These are phyloP conservation scores for Penicillium sp. DNA, from an alignment of 2,329 filamentous ascomycete species.

Conservation along the genomic window DNA sequence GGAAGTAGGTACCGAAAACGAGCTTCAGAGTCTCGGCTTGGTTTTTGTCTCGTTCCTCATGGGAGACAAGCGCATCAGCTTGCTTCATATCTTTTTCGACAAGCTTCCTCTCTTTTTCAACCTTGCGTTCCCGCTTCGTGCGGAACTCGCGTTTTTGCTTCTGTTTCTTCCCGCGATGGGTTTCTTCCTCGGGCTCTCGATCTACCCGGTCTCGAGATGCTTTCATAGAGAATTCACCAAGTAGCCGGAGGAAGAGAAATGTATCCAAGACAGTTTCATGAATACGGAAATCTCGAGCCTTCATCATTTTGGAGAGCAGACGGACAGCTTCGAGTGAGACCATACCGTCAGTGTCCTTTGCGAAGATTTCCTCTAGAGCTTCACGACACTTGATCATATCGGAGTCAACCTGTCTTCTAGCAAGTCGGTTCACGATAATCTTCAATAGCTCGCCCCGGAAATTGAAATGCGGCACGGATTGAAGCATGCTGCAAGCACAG, in stretches of 20 bases:
- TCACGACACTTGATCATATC: slow-evolving; percentile 73
- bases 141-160: slow-evolving; percentile 78
- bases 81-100: slow-evolving; percentile 90
- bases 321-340: slow-evolving; percentile 81
- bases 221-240: slow-evolving; percentile 81
- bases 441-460: slow-evolving; percentile 82
- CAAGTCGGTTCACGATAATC: slow-evolving; percentile 79
- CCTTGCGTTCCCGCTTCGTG: slow-evolving; percentile 80
- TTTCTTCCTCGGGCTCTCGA: slow-evolving; percentile 45
- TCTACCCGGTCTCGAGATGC: slow-evolving; percentile 74
- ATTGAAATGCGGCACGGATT: slow-evolving; percentile 91
- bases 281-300: slow-evolving; percentile 71
- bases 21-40: slow-evolving; percentile 94
- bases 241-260: slow-evolving; percentile 79
- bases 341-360: slow-evolving; percentile 81
- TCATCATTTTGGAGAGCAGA: slow-evolving; percentile 91
- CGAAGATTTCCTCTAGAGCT: slow-evolving; percentile 74
- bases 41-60: slow-evolving; percentile 89
- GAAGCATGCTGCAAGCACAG: slow-evolving; percentile 76
- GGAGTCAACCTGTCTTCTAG: slow-evolving; percentile 62
- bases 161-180: slow-evolving; percentile 49
- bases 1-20: slow-evolving; percentile 92
- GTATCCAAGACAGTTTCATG: slow-evolving; percentile 83
- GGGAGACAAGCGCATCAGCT: slow-evolving; percentile 81
- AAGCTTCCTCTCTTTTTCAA: slow-evolving; percentile 74